Evolutionary conservation across 495 filamentous ascomycete species (phyloP).

Genomic region (Aspergillus diversus): DNA sequence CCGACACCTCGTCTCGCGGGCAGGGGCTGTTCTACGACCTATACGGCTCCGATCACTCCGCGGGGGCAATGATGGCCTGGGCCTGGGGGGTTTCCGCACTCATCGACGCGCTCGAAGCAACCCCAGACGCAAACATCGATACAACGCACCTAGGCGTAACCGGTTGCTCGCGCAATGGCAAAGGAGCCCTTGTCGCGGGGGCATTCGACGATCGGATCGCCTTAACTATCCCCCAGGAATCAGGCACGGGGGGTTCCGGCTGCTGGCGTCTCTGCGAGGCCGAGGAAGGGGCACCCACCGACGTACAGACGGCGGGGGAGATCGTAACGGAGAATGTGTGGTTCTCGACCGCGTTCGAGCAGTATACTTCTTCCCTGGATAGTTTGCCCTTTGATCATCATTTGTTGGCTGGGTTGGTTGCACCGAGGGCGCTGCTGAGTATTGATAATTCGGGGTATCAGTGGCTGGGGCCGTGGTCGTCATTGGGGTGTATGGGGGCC

Average conservation of each 20-base stretch:
- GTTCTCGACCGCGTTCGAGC: conserved; percentile 15
- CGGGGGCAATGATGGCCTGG: conserved; percentile 20
- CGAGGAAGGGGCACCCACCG: background rate
- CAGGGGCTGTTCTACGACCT: conserved; percentile 17
- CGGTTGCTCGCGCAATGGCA: conserved; percentile 19
- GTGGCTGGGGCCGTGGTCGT: conserved; percentile 19
- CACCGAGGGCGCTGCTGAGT: conserved; percentile 8
- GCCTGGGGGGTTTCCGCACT: conserved; percentile 11
- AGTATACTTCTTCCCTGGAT: background rate
- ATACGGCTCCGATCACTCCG: conserved; percentile 12
- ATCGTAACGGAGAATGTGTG: conserved; percentile 20
- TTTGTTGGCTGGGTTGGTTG: conserved; percentile 17
- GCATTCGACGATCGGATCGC: conserved; percentile 14
- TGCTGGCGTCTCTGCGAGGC: conserved; percentile 19
- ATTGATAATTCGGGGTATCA: conserved; percentile 20
- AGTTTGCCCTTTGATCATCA: conserved; percentile 18
- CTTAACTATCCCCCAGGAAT: conserved; percentile 18
- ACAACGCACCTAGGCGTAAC: conserved; percentile 11
- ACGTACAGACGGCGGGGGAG: conserved; percentile 14
- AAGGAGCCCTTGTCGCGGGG: conserved; percentile 18
- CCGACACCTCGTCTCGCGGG: conserved; percentile 6
- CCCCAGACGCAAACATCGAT: conserved; percentile 12
- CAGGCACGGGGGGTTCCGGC: conserved; percentile 15
- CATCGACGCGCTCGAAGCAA: conserved; percentile 14
- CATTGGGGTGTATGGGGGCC: conserved; percentile 15